These are phyloP conservation scores for Annulohypoxylon bovei DNA, from an alignment of 495 filamentous ascomycete species.

Conservation along the genomic window DNA sequence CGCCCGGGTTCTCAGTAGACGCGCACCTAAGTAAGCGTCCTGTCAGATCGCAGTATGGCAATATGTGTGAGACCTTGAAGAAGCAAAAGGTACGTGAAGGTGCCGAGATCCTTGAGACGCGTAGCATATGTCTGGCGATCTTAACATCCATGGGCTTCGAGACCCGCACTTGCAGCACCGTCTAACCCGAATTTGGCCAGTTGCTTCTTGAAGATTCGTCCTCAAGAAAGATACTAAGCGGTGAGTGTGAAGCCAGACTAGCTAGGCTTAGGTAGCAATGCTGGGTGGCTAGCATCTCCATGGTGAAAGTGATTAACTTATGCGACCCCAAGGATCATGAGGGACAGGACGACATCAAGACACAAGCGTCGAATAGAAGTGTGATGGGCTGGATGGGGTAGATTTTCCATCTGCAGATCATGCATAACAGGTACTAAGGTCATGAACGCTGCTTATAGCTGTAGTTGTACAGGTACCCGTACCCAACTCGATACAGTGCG, in stretches of 20 bases:
- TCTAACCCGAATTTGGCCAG: not conserved
- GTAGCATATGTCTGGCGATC: not conserved
- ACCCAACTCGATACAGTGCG: slow-evolving; percentile 18
- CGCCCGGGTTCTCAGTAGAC: not conserved
- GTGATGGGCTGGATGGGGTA: not conserved
- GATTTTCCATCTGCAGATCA: not conserved
- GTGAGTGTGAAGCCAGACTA: slow-evolving; percentile 2
- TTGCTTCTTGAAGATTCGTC: not conserved
- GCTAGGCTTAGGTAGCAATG: not conserved
- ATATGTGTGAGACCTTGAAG: not conserved
- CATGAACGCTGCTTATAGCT: slow-evolving; percentile 5
- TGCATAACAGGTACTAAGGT: slow-evolving; percentile 13
- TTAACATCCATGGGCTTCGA: not conserved
- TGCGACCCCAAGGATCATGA: not conserved
- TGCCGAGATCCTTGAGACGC: not conserved
- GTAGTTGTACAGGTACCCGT: slow-evolving; percentile 17
- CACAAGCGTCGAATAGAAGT: not conserved
- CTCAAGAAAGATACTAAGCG: not conserved
- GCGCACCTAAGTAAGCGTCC: not conserved
- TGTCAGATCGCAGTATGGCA: not conserved
- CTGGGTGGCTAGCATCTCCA: not conserved
- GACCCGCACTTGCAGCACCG: not conserved
- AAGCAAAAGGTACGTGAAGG: slow-evolving; percentile 4
- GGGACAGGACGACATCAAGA: not conserved
- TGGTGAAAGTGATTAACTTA: slow-evolving; percentile 4